Evolutionary conservation across 1,284 basidiomycete species (phyloP), one percentile per base, ranked within the genome.

Genomic region (Malassezia caprae): DNA sequence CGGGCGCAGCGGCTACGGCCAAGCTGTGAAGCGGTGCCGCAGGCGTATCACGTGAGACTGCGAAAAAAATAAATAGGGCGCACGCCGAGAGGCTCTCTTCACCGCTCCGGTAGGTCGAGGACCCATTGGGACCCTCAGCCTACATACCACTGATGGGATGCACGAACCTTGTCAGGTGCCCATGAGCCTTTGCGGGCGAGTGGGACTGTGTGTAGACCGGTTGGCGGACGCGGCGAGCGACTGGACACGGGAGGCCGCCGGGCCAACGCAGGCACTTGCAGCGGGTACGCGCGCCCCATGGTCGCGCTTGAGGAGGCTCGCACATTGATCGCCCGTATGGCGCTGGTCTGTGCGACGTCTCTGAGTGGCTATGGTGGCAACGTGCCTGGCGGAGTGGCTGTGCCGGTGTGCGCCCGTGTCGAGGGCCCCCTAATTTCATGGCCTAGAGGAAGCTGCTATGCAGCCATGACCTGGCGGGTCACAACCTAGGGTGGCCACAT

Each of bases 381-480:
- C 43, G 24, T 34, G 19, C 34, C 30, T 19, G 32, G 28, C 44
- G 54, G 37, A 39, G 30, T 21, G 13, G 35, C 21, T 37, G 40
- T 32, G 34, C 17, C 31, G 7, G 42, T 21, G 48, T 19, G 32
- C 34, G 17, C 21, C 35, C 28, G 54, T 19, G 42, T 28, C 17
- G 44, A 52, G 55, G 26, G 37, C 55, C 31, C 55, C 55, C 55
- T 57, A 57, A 57, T 57, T 57, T 52, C 50, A 57, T 57, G 43
- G 47, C 55, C 45, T 57, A 39, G 55, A 44, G 48, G 50, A 28
- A 57, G 55, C 51, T 35, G 50, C 55, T 57, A 57, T 57, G 55
- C 50, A 39, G 55, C 55, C 0, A 37, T 57, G 49, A 24, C 43
- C 45, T 48, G 55, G 31, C 32, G 55, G 55, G 55, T 57, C 41